These are phyloP conservation scores for Heteromeles arbutifolia DNA, from an alignment of 306 rosid species.

Conservation along the genomic window DNA sequence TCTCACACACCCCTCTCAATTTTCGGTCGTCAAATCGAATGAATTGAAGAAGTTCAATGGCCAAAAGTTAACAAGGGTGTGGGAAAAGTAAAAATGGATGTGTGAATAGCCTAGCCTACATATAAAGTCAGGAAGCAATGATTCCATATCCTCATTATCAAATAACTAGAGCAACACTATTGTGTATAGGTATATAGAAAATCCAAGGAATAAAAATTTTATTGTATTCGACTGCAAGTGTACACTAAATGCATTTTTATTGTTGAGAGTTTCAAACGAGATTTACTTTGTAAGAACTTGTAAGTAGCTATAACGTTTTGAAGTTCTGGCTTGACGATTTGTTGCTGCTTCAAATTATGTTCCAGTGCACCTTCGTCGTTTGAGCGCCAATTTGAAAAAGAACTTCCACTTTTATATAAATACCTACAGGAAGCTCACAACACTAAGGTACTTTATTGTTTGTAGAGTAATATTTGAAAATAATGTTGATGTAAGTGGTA, in stretches of 20 bases:
- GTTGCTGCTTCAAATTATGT: not conserved
- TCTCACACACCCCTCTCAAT: too few relatives aligned
- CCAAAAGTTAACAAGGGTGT: too few relatives aligned
- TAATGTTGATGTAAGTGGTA: not conserved
- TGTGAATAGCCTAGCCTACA: too few relatives aligned
- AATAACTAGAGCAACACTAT: too few relatives aligned
- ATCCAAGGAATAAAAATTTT: too few relatives aligned
- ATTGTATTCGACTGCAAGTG: not conserved
- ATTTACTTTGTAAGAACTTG: not conserved
- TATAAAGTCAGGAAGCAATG: too few relatives aligned
- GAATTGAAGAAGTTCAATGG: too few relatives aligned
- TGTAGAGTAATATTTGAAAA: not conserved
- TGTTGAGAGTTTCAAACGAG: not conserved
- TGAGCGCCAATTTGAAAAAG: slow-evolving; percentile 61
- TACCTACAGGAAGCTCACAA: slow-evolving; percentile 56
- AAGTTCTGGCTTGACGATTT: not conserved
- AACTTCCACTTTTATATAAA: slow-evolving; percentile 51
- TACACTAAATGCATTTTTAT: not conserved
- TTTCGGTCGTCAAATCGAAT: too few relatives aligned
- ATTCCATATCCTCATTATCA: too few relatives aligned
- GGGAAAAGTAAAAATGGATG: too few relatives aligned
- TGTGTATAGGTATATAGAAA: too few relatives aligned
- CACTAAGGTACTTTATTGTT: slow-evolving; percentile 45
- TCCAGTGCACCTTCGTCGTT: slow-evolving; percentile 72
- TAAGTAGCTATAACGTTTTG: not conserved